A percentile compares a stretch with the other conserved stretches of the same genome.
Evolutionary conservation across 108 stramenopile species (phyloP).

Genomic region (Tribonema minus): DNA sequence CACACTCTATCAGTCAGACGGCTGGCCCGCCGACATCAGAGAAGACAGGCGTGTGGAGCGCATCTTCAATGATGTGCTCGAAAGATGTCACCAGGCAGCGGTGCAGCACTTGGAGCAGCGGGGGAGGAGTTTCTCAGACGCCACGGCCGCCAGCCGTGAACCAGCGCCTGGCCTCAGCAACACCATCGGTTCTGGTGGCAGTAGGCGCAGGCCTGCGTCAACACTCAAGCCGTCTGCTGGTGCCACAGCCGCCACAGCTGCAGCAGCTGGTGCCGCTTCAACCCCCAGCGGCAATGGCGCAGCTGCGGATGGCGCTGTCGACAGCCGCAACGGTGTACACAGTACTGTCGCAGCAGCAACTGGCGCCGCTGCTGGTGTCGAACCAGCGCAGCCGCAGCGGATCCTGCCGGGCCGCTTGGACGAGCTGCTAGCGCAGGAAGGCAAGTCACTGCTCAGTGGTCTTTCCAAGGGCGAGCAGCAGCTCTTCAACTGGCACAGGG

Average conservation of each 20-base stretch:
- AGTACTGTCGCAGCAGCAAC: too few relatives aligned
- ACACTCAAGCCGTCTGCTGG: too few relatives aligned
- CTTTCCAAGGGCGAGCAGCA: slow-evolving; percentile 52
- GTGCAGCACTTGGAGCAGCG: neutral
- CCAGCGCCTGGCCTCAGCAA: too few relatives aligned
- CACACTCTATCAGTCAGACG: slow-evolving; percentile 38
- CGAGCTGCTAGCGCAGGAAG: slow-evolving; percentile 33
- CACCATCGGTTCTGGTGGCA: too few relatives aligned
- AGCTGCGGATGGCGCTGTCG: too few relatives aligned
- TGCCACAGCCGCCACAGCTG: neutral
- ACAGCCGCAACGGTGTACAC: too few relatives aligned
- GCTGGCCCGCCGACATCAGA: slow-evolving; percentile 9
- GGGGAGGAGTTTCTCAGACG: too few relatives aligned
- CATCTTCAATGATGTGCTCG: slow-evolving; percentile 50
- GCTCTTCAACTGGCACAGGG: slow-evolving; percentile 77
- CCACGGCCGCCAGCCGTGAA: neutral
- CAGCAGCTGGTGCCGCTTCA: too few relatives aligned
- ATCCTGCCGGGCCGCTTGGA: neutral
- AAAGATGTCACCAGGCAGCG: slow-evolving; percentile 65
- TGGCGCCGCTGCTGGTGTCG: neutral
- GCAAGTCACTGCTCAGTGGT: slow-evolving; percentile 10
- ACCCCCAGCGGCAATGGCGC: neutral
- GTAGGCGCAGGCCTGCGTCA: too few relatives aligned
- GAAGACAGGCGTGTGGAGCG: slow-evolving; percentile 49
- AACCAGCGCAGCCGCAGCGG: neutral